phyloP scores from a whole-genome alignment of 176 grass and related monocot species.

The Alopecurus myosuroides region DNA sequence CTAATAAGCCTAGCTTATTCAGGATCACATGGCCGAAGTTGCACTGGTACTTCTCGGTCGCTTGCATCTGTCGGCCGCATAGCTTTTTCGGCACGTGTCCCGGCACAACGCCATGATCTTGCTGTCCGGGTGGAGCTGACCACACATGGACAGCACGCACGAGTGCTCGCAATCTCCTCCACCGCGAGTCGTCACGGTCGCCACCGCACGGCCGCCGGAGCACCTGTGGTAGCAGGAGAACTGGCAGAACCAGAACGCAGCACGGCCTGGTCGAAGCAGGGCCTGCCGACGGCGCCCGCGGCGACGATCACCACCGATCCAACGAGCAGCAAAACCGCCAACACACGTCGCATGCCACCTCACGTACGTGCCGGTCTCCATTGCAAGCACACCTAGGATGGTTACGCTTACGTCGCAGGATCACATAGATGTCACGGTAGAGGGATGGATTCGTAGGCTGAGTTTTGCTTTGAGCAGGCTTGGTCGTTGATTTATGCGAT shows the following conservation, averaged over 20 bases:
- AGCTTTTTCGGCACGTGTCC: slow-evolving; percentile 32
- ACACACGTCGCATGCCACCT: background rate
- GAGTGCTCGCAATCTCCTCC: slow-evolving; percentile 4
- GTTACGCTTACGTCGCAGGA: background rate
- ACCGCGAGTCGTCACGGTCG: too few species aligned
- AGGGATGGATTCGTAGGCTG: background rate
- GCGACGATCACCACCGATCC: background rate
- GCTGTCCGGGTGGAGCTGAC: slow-evolving; percentile 14
- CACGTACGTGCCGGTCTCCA: background rate
- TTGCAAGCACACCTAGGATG: background rate
- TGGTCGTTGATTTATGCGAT: background rate
- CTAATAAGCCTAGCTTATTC: too few species aligned
- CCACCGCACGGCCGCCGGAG: background rate
- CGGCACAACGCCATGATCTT: slow-evolving; percentile 38
- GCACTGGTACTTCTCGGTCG: background rate
- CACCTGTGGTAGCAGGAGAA: slow-evolving; percentile 39
- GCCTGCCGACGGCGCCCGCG: background rate
- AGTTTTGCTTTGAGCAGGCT: too few species aligned
- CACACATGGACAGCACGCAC: slow-evolving; percentile 26
- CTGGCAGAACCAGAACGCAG: slow-evolving; percentile 42
- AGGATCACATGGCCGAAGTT: background rate
- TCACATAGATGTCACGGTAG: background rate
- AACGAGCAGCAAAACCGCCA: background rate
- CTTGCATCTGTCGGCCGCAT: background rate
- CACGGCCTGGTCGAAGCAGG: slow-evolving; percentile 45